Conservation (phyloP, 305 asterid species). For the Solanum hybrid region DNA sequence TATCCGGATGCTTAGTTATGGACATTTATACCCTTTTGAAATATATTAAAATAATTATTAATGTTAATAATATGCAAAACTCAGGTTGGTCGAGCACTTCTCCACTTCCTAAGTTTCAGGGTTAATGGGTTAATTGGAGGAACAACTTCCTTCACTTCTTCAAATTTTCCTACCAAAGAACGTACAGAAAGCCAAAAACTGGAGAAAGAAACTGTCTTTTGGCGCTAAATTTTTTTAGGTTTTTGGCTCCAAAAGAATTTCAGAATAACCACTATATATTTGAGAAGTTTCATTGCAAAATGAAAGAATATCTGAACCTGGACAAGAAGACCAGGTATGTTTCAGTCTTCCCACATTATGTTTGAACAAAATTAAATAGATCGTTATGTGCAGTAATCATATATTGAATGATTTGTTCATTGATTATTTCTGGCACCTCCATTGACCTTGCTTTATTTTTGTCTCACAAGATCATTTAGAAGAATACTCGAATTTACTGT, state of each 20-base stretch:
- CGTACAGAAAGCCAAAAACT: neutral
- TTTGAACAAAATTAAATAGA: neutral
- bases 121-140: neutral
- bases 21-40: no score
- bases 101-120: neutral
- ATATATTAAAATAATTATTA: no score
- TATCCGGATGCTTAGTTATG: no score
- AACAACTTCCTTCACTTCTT: neutral
- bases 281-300: neutral
- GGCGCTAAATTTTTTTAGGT: neutral
- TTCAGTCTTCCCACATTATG: neutral
- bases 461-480: neutral
- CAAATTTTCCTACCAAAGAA: neutral
- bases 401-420: neutral
- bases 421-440: neutral
- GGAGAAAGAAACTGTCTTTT: neutral
- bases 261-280: neutral
- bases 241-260: neutral
- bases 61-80: no score
- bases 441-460: neutral
- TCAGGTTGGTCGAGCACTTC: neutral
- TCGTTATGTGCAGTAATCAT: neutral
- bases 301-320: neutral
- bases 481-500: neutral
- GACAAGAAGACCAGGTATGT: neutral